Evolutionary conservation across 805 yeast species (phyloP), one percentile per base, ranked within the genome.

Genomic region (Soucietia sequanensis): DNA sequence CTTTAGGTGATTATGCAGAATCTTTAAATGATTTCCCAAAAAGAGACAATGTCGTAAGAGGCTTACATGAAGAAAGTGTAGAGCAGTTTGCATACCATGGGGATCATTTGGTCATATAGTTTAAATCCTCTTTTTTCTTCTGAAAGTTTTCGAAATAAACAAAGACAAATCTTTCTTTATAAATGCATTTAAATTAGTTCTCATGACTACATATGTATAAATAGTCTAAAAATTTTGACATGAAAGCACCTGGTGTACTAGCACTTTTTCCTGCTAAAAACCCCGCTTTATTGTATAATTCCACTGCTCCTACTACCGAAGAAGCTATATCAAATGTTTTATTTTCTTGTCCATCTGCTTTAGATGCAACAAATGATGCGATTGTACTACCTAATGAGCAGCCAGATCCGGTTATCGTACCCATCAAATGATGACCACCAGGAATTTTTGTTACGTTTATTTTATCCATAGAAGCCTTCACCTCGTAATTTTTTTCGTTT

Each of bases 1-100:
- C 95, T 27, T 95, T 89, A 26, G 97, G 95, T 13, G 78, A 84
- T 14, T 90, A 82, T 54, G 95, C 95, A 28, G 69, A 70, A 37
- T 74, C 84, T 11, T 75, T 90, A 38, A 78, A 81, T 19, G 89
- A 77, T 1, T 83, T 90, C 83, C 96, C 97, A 16, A 65, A 58
- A 31, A 80, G 91, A 66, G 75, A 67, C n/a, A n/a, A n/a, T n/a
- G n/a, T n/a, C n/a, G n/a, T n/a, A n/a, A n/a, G n/a, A n/a, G n/a
- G n/a, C n/a, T n/a, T n/a, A n/a, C n/a, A n/a, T n/a, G n/a, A n/a
- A n/a, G n/a, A n/a, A n/a, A n/a, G n/a, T n/a, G 19, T 5, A 22
- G 14, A n/a, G 15, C 26, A 9, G 26, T 12, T 30, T 17, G 12
- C 14, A 4, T 30, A 30, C 27, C 33, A 30, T 13, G 33, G 33